A percentile compares a stretch with the other conserved stretches of the same genome.
Conservation (phyloP, 2,329 filamentous ascomycete species). For the Colletotrichum tabaci region DNA sequence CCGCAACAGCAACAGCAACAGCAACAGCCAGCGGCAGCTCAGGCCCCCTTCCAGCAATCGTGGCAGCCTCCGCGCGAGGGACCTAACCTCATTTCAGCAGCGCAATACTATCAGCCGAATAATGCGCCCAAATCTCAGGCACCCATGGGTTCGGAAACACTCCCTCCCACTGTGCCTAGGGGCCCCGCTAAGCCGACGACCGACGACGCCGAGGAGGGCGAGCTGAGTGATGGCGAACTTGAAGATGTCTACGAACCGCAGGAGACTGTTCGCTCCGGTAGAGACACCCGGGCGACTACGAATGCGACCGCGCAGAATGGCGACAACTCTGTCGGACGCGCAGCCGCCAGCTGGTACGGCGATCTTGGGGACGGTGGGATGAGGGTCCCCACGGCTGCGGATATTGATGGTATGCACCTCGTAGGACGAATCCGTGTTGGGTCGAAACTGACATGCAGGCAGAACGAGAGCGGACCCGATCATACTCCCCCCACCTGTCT, state of each 20-base stretch:
- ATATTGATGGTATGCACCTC: constrained; percentile 17
- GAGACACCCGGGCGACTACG: background rate
- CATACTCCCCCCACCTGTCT: constrained; percentile 68
- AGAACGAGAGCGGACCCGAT: constrained; percentile 63
- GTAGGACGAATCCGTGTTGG: background rate
- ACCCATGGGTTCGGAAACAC: background rate
- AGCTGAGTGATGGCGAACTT: constrained; percentile 79
- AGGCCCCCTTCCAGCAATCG: constrained; percentile 20
- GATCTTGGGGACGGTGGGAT: constrained; percentile 5
- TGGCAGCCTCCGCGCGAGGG: constrained; percentile 32
- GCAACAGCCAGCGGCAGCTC: background rate
- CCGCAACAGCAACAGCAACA: constrained; percentile 13
- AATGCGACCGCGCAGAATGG: background rate
- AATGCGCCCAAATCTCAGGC: constrained; percentile 38
- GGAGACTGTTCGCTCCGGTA: constrained; percentile 5
- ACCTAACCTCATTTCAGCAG: constrained; percentile 42
- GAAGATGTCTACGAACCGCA: constrained; percentile 69
- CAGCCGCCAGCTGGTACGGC: background rate
- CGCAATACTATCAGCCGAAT: constrained; percentile 38
- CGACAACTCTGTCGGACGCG: background rate
- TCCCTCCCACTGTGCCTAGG: constrained; percentile 1
- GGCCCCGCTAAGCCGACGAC: background rate
- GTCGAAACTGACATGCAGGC: constrained; percentile 8
- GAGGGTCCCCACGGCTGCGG: constrained; percentile 2
- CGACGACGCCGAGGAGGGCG: constrained; percentile 73